Evolutionary conservation across 2,329 filamentous ascomycete genomes (phyloP), one percentile per base, ranked within the genome.

Genomic region (Trichophyton mentagrophytes): DNA sequence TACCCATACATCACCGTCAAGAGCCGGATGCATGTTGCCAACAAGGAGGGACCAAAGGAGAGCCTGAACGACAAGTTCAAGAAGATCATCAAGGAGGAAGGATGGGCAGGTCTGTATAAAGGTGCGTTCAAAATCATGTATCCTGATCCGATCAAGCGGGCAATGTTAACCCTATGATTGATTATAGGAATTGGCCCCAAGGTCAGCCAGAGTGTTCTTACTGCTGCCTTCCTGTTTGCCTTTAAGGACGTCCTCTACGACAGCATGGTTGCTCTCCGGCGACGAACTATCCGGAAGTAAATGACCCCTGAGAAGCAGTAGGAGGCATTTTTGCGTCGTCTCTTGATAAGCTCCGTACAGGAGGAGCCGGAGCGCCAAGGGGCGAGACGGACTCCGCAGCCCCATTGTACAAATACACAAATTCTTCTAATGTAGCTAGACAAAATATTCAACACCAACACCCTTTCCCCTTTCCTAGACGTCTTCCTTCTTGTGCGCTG

Each of bases 1-100:
- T 99, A 99, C 74, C 93, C 93, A 9, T 99, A 99, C 73, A 97
- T 99, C 73, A 99, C 93, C 3, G 88, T 99, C 69, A 99, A 99
- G 85, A 95, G 90, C 76, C 85, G 90, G 72, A 96, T 96, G 85
- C 93, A 99, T 73, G 90, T 99, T 63, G 90, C 91, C 30, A 85
- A 82, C 64, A 85, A 84, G 69, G 85, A 85, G 64, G 82, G 83
- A n/a, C 85, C 85, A 65, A 87, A 87, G 75, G 88, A 95, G 76
- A 88, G 87, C 66, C 87, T 96, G 81, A 80, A 85, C 59, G 82
- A 85, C 66, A 88, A 85, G 55, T 82, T 99, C 70, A 85, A 81
- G 70, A 82, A 86, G 63, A 91, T 97, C 63, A 81, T 96, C 63
- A 82, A 78, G 65, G 89, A 96, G 71, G 92, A 97, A 76, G 93